Evolutionary conservation across 2,329 filamentous ascomycete genomes (phyloP), one percentile per base, ranked within the genome.

Genomic region (Penicillium oxalicum): DNA sequence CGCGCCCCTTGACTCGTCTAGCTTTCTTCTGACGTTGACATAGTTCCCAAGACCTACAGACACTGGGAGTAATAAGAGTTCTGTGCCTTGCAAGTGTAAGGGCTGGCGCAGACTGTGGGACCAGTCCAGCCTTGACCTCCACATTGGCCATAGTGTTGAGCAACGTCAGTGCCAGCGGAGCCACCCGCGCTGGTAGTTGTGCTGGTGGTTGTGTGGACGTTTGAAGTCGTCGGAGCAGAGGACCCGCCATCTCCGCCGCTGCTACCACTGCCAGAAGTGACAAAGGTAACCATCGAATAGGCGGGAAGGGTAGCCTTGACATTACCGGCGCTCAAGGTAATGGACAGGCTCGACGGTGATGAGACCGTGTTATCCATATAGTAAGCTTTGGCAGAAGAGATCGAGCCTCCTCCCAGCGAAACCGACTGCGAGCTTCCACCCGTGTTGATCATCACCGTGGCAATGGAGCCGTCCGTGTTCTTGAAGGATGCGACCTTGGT

Each of bases 381-480:
- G 33, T 44, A 44, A 18, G 42, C 42, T 32, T 44, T 44, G 12
- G 42, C 42, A 5, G 42, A 44, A 11, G 42, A 36, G 35, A 36
- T 36, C 12, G 42, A 27, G 32, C 42, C 42, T 29, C 32, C 29
- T 6, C 42, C 42, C 5, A 44, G 42, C 18, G 42, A 37, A 25
- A 44, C 33, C 11, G 32, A 27, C 11, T 40, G 36, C 9, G 36
- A 39, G 28, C 42, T 44, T 35, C 32, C 29, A n/a, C 44, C 44
- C 5, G 36, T 32, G 29, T 64, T 60, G 39, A 51, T 57, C 25
- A 61, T 57, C 39, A 68, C 69, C 11, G 67, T 62, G 1, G 62
- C 64, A 2, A 70, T 53, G 7, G 49, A 56, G 0, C 64, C 67
- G 32, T 70, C 65, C 1, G 53, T 55, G 50, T 72, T 72, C 51